Base-by-base conservation (phyloP, 2,329 filamentous ascomycete species). In the Fusarium sp. region DNA sequence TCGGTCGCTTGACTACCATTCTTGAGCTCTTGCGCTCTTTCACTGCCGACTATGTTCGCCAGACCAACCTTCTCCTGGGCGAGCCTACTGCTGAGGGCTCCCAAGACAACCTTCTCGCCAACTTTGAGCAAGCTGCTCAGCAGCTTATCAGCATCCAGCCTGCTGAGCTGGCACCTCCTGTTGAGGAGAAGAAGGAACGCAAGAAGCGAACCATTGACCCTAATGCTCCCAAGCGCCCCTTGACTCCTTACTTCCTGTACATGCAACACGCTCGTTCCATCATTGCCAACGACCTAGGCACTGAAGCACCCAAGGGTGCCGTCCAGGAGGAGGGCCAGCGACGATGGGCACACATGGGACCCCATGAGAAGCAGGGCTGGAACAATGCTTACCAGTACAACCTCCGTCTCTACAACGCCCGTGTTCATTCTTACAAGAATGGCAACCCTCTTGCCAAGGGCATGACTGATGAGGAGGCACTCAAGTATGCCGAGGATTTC, bases 231-330 rank as follows among this genome's bases (percentile, higher is more conserved):
- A 98, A 98, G 88, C 90, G 94, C 53, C 94, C 95, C 11, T 82
- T 98, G 77, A 98, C 95, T 8, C 94, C 95, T 4, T 98, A 97
- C 85, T 97, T 98, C 85, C 85, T 98, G 66, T 98, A 94, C 84
- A 94, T 97, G 86, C 92, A 97, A 80, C 91, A 92, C 70, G 94
- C 94, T 70, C 92, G 96, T 52, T 88, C 90, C 54, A 91, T 93
- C 78, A 96, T 98, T 74, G 91, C 92, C 61, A 86, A 85, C 34
- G 94, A 97, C 74, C 87, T 97, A 13, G 92, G 92, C 24, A 79
- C 88, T n/a, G 86, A 89, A 64, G 90, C 91, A 10, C 91, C 92
- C 79, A 94, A 95, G 79, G 94, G 94, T 77, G 93, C 94, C 61
- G 92, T 98, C 51, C 92, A 94, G 78, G 90, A 93, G 65, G 94